Base-by-base conservation (phyloP, 176 grass and related monocot genomes). In the Tillandsia fasciculata region DNA sequence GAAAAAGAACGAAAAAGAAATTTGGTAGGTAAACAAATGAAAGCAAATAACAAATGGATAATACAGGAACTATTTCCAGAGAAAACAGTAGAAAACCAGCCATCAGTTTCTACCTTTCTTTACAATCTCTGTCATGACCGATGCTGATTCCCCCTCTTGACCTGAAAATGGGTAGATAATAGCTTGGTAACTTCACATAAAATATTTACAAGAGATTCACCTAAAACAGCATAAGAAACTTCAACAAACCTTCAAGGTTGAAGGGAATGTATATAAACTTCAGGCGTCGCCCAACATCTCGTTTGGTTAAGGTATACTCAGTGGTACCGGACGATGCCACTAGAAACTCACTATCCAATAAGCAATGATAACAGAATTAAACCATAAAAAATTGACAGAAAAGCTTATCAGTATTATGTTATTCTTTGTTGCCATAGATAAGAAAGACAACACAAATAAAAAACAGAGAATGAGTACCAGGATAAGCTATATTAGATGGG, bases 181-280 rank as follows among this genome's bases (percentile, higher is more conserved):
- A 81, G 52, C 33, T 33, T 27, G 47, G 17, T 74, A 53, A 11
- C 50, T 3, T 18, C 51, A 6, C 48, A 24, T 65, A 28, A 75
- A 33, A 51, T n/a, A 8, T 28, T 15, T n/a, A 66, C 29, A 47
- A 14, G 29, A 42, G 28, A 13, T 42, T 4, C 3, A 42, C 33
- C 6, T 12, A 15, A 3, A 67, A n/a, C 10, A 67, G 47, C 3
- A 42, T 12, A 67, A 67, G 29, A 42, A 49, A 49, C 47, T 66
- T 78, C n/a, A 78, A 89, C 81, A 29, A 70, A 99, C 94, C 94
- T 92, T 87, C 84, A 77, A 85, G 72, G 56, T 99, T 92, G 56
- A 88, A 53, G 9, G 94, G 94, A 15, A 76, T 85, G 80, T 99
- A 99, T 52, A 90, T 66, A 78, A 99, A 99, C 70, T 87, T 84